phyloP scores from a whole-genome alignment of 2,329 filamentous ascomycete genomes.

The Penicillium brasilianum region DNA sequence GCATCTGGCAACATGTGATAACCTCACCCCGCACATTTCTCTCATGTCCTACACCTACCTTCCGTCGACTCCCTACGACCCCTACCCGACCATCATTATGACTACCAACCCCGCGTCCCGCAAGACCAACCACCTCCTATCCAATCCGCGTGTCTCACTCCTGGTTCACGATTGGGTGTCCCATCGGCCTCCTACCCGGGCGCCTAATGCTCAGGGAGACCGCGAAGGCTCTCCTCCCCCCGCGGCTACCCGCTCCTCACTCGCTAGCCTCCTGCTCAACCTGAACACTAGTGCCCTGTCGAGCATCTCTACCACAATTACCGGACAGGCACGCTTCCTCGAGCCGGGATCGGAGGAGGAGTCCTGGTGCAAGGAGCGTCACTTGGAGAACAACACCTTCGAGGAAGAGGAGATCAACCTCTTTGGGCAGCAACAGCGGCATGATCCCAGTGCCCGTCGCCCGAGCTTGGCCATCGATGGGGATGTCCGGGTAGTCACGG shows the following conservation, averaged over 20 bases:
- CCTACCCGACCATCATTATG: conserved; percentile 88
- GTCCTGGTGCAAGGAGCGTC: conserved; percentile 77
- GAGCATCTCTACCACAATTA: conserved; percentile 91
- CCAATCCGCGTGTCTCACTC: conserved; percentile 86
- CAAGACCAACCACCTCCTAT: conserved; percentile 75
- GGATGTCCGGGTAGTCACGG: conserved; percentile 85
- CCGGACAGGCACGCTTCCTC: conserved; percentile 79
- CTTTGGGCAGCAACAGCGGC: conserved; percentile 46
- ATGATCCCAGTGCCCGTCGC: conserved; percentile 36
- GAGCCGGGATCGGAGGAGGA: conserved; percentile 79
- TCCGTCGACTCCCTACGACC: conserved; percentile 71
- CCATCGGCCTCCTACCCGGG: conserved; percentile 80
- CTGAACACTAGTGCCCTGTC: conserved; percentile 88
- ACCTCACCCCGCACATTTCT: conserved; percentile 85
- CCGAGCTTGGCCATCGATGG: conserved; percentile 70
- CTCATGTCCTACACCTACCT: conserved; percentile 99
- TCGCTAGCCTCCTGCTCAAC: conserved; percentile 83
- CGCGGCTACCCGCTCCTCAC: conserved; percentile 68
- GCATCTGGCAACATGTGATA: conserved; percentile 87
- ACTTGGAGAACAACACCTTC: conserved; percentile 92
- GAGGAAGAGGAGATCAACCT: conserved; percentile 60
- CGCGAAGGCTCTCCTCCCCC: conserved; percentile 67
- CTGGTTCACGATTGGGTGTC: conserved; percentile 99
- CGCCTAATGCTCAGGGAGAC: conserved; percentile 56
- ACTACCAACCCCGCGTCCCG: conserved; percentile 78